These are phyloP conservation scores for Ogataea sp. DNA, from an alignment of 805 yeast species.

Conservation along the genomic window DNA sequence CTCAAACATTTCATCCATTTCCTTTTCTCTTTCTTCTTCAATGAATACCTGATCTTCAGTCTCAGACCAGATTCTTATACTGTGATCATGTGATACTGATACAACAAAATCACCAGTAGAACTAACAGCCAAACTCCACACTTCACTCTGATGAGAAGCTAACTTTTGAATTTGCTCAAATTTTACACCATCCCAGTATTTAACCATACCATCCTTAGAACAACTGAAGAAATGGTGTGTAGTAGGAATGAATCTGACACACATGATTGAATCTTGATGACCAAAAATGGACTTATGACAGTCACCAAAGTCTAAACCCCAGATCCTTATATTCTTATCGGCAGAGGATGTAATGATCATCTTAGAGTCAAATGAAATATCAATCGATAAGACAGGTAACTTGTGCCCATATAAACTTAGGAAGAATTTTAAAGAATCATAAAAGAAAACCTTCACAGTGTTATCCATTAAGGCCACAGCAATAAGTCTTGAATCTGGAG, in stretches of 20 bases:
- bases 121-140: conserved; percentile 86
- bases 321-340: conserved; percentile 92
- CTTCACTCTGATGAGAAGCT: conserved; percentile 83
- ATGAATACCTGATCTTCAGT: conserved; percentile 93
- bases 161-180: conserved; percentile 89
- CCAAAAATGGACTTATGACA: conserved; percentile 96
- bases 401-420: conserved; percentile 93
- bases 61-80: conserved; percentile 88
- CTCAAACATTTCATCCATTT: conserved; percentile 88
- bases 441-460: conserved; percentile 90
- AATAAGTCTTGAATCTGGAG: conserved; percentile 69
- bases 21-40: conserved; percentile 95
- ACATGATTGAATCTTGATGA: conserved; percentile 93
- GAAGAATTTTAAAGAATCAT: conserved; percentile 80
- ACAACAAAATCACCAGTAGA: conserved; percentile 62
- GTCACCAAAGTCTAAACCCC: conserved; percentile 99
- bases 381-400: conserved; percentile 87
- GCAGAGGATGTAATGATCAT: conserved; percentile 89
- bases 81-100: conserved; percentile 87
- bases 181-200: conserved; percentile 98
- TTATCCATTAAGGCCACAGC: conserved; percentile 86
- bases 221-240: conserved; percentile 85
- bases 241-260: conserved; percentile 75
- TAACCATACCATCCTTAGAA: conserved; percentile 81
- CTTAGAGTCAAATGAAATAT: conserved; percentile 84